Conservation (phyloP, 257 asterid genomes). For the Solanum verrucosum region DNA sequence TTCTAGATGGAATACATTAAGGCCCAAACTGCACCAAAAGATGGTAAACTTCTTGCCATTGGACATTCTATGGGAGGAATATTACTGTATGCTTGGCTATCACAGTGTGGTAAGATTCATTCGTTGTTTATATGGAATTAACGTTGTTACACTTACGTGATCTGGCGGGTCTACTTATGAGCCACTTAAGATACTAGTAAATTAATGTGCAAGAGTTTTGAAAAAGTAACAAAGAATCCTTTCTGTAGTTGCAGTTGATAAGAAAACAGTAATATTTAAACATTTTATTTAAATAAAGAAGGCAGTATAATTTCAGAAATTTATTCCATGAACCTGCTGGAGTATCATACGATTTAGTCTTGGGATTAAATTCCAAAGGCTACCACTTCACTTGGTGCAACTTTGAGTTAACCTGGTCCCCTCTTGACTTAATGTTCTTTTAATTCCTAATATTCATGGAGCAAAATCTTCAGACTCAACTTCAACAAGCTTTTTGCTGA, state of each 20-base stretch:
- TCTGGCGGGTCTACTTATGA: not conserved
- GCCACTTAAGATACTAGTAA: not conserved
- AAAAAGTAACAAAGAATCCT: not conserved
- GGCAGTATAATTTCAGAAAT: not conserved
- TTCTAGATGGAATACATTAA: slow-evolving; percentile 76
- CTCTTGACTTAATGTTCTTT: not conserved
- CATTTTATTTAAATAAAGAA: not conserved
- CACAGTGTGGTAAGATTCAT: slow-evolving; percentile 60
- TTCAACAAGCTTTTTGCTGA: not conserved
- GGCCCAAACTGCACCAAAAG: slow-evolving; percentile 62
- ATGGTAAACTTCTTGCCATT: slow-evolving; percentile 78
- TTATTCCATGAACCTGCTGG: not conserved
- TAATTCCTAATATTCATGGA: not conserved
- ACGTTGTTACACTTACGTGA: not conserved
- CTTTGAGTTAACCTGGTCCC: not conserved
- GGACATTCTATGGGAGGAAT: slow-evolving; percentile 99
- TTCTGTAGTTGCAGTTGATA: not conserved
- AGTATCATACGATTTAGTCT: not conserved
- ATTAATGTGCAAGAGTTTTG: not conserved
- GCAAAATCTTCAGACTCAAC: too few relatives aligned
- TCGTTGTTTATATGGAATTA: not conserved
- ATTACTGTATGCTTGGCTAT: slow-evolving; percentile 78
- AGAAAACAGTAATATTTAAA: not conserved
- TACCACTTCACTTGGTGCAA: not conserved
- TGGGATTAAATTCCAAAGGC: not conserved